Evolutionary conservation across 345 rosid genomes (phyloP), one percentile per base, ranked within the genome.

Genomic region (Moricandia moricandioides): DNA sequence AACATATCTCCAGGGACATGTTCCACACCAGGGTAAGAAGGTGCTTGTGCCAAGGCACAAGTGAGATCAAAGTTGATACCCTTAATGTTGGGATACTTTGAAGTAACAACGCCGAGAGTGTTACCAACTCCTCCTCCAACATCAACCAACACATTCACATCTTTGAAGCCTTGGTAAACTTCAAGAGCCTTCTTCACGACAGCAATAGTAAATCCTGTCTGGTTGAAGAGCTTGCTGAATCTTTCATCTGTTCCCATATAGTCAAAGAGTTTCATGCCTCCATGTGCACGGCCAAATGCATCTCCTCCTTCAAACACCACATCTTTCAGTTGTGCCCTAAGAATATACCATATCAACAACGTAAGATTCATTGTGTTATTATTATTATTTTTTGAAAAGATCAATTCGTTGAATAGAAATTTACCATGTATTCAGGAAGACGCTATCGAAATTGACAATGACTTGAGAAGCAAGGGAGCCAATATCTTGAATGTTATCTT

Each of bases 1-100:
- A 89, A 89, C 97, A 92, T 92, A 79, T 92, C 92, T 5, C 97
- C 96, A 9, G 90, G 89, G 24, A 89, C 86, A 58, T 88, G 93
- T 80, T 91, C 80, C 58, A 89, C 88, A 12, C 27, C 54, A 8
- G 3, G 72, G 17, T 35, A 79, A 82, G 84, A 82, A 9, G 87
- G 79, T 26, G 77, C 80, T 63, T 75, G 21, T 24, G 51, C 62
- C 14, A 76, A 24, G 39, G 72, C 79, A 74, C 83, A 55, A 24
- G 79, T 18, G 13, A 85, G 58, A 61, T 86, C 88, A 66, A 78
- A 86, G 69, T 88, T 84, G 4, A 86, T 84, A 6, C 82, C 90
- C 13, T 74, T 77, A 6, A 85, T 83, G 1, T 78, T 55, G 4
- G 88, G 86, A 56, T 84, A 81, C 45, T 80, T 83, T 2, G 86